These are phyloP conservation scores for Parastagonospora nodorum DNA, from an alignment of 2,329 filamentous ascomycete species.

Conservation along the genomic window DNA sequence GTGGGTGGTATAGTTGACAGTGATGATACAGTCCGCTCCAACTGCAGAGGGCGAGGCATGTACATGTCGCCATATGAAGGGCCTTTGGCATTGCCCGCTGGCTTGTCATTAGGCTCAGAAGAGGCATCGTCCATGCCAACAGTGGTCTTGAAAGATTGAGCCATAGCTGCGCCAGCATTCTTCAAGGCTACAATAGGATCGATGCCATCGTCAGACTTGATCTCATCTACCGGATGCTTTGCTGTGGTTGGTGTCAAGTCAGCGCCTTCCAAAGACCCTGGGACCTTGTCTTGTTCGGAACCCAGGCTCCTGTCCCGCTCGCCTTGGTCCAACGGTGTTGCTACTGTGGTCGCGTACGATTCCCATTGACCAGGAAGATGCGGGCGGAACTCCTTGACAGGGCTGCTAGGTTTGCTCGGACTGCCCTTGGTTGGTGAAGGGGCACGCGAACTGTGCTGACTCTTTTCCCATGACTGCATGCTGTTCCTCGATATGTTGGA, in stretches of 20 bases:
- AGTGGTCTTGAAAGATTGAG: slow-evolving; percentile 50
- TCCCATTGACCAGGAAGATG: slow-evolving; percentile 60
- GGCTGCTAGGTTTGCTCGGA: slow-evolving; percentile 43
- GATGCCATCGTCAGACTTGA: slow-evolving; percentile 17
- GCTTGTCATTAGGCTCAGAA: slow-evolving; percentile 15
- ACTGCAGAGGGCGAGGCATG: slow-evolving; percentile 43
- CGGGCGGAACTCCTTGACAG: slow-evolving; percentile 52
- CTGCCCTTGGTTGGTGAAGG: slow-evolving; percentile 37
- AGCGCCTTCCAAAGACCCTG: slow-evolving; percentile 29
- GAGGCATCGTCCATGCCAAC: slow-evolving; percentile 36
- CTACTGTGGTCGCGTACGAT: slow-evolving; percentile 51
- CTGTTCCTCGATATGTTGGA: slow-evolving; percentile 50
- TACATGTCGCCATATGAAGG: slow-evolving; percentile 41
- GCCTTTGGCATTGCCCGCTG: slow-evolving; percentile 4
- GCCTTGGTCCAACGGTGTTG: slow-evolving; percentile 37
- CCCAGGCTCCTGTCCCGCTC: slow-evolving; percentile 36
- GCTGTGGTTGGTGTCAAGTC: slow-evolving; percentile 45
- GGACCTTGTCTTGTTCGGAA: slow-evolving; percentile 5
- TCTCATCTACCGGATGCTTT: slow-evolving; percentile 35
- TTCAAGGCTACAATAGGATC: slow-evolving; percentile 52
- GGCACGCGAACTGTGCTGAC: slow-evolving; percentile 44
- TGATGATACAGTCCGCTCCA: slow-evolving; percentile 44
- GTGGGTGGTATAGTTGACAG: slow-evolving; percentile 50
- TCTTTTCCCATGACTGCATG: slow-evolving; percentile 47
- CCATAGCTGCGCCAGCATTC: slow-evolving; percentile 55